A percentile compares a stretch with the other conserved stretches of the same genome.
These are phyloP conservation scores for Pyrenopolyporus hunteri DNA, from an alignment of 495 filamentous ascomycete genomes.

Conservation along the genomic window DNA sequence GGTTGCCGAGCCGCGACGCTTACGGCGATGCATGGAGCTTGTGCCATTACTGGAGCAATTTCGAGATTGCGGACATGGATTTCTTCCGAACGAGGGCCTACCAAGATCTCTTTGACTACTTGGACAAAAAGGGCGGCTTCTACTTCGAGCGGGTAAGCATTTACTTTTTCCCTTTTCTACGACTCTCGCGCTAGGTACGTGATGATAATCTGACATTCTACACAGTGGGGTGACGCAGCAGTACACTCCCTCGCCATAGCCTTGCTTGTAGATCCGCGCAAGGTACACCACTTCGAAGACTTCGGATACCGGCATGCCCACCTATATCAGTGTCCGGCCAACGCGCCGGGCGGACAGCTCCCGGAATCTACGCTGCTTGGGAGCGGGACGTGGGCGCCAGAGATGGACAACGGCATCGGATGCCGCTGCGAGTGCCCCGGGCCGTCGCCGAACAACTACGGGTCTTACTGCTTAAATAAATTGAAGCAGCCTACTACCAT, in stretches of 20 bases:
- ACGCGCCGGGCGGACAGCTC: slow-evolving; percentile 41
- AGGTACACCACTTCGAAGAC: slow-evolving; percentile 53
- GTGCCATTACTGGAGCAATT: slow-evolving; percentile 57
- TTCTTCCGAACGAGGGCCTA: slow-evolving; percentile 52
- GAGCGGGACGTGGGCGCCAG: slow-evolving; percentile 34
- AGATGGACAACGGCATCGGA: slow-evolving; percentile 39
- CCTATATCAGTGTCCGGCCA: slow-evolving; percentile 43
- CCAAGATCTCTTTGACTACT: slow-evolving; percentile 49
- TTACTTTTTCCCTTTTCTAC: neutral
- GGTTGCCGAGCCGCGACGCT: slow-evolving; percentile 38
- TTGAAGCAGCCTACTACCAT: slow-evolving; percentile 38
- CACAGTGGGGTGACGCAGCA: slow-evolving; percentile 52
- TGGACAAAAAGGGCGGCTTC: slow-evolving; percentile 52
- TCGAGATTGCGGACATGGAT: slow-evolving; percentile 54
- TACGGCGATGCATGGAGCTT: slow-evolving; percentile 47
- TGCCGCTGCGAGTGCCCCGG: slow-evolving; percentile 44
- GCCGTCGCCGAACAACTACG: slow-evolving; percentile 21
- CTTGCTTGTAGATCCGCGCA: slow-evolving; percentile 47
- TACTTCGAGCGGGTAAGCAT: slow-evolving; percentile 49
- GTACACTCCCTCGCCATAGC: slow-evolving; percentile 52
- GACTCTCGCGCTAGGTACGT: neutral
- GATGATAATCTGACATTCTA: neutral
- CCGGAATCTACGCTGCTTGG: slow-evolving; percentile 28
- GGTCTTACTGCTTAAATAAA: slow-evolving; percentile 36
- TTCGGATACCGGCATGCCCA: slow-evolving; percentile 51